phyloP scores from a whole-genome alignment of 345 rosid species.

The Alliaria petiolata region DNA sequence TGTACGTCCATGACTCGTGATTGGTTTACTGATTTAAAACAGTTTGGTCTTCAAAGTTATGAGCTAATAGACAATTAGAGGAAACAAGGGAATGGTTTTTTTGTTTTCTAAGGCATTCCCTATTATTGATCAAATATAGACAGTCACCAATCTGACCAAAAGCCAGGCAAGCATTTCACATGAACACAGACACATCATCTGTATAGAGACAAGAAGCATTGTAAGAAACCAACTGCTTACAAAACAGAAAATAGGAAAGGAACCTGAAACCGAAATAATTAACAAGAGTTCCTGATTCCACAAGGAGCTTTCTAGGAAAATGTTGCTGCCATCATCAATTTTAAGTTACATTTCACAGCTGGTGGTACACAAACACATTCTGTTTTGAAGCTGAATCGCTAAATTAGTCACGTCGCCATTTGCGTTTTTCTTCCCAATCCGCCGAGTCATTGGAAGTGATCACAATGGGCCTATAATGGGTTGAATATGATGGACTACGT shows the following conservation, averaged over 20 bases:
- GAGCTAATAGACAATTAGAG: slow-evolving; percentile 20
- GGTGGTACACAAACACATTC: too few relatives aligned
- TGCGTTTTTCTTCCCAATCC: background rate
- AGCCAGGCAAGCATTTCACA: background rate
- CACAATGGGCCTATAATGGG: background rate
- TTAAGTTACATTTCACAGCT: too few relatives aligned
- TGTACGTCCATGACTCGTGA: slow-evolving; percentile 14
- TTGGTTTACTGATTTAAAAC: slow-evolving; percentile 1
- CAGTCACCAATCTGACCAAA: background rate
- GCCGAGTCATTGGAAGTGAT: too few relatives aligned
- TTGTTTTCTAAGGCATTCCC: background rate
- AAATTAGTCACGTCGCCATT: background rate
- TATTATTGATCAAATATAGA: background rate
- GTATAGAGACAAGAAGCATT: too few relatives aligned
- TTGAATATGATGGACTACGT: background rate
- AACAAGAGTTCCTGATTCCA: too few relatives aligned
- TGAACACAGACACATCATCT: background rate
- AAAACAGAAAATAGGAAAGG: background rate
- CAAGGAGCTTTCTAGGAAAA: too few relatives aligned
- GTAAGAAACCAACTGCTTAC: background rate
- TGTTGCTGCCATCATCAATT: too few relatives aligned
- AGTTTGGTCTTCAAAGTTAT: background rate
- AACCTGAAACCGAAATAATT: too few relatives aligned
- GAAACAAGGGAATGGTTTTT: background rate
- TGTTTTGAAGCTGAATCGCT: too few relatives aligned